phyloP scores from a whole-genome alignment of 371 early-diverging fungal species.

The Apophysomyces trapeziformis region DNA sequence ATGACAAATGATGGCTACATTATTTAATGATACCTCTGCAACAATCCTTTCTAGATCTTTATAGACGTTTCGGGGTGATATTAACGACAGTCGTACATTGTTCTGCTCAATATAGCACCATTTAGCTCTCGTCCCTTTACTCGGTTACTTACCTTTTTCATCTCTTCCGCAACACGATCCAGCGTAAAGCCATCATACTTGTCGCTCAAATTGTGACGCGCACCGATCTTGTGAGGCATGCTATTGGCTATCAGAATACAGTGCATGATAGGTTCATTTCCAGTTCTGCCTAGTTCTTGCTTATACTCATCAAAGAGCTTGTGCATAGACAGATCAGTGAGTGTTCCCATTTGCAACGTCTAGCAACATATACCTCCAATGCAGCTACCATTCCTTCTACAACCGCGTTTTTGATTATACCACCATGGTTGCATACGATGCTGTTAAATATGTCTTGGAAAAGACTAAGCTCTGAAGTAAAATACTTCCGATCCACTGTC shows the following conservation, averaged over 20 bases:
- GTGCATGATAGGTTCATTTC: constrained; percentile 55
- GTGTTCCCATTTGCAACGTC: not conserved
- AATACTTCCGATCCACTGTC: constrained; percentile 61
- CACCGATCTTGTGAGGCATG: constrained; percentile 50
- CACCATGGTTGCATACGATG: constrained; percentile 60
- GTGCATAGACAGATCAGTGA: not conserved
- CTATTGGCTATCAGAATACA: constrained; percentile 62
- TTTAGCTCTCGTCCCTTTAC: not conserved
- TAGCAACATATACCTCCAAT: constrained; percentile 51
- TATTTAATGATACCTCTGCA: constrained; percentile 20
- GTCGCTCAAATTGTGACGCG: constrained; percentile 51
- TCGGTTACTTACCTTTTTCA: constrained; percentile 47
- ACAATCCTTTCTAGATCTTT: constrained; percentile 41
- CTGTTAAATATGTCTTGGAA: constrained; percentile 58
- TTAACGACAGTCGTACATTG: constrained; percentile 53
- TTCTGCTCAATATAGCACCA: constrained; percentile 31
- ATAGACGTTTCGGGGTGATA: constrained; percentile 42
- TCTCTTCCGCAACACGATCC: constrained; percentile 46
- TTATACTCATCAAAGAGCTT: constrained; percentile 65
- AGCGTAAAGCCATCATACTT: constrained; percentile 55
- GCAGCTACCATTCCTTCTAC: constrained; percentile 69
- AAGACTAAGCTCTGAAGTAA: constrained; percentile 53
- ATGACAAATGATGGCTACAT: not conserved
- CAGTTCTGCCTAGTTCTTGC: constrained; percentile 31
- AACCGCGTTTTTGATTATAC: constrained; percentile 65